Evolutionary conservation across 306 rosid species (phyloP), one percentile per base, ranked within the genome.

Genomic region (Lupinus albus): DNA sequence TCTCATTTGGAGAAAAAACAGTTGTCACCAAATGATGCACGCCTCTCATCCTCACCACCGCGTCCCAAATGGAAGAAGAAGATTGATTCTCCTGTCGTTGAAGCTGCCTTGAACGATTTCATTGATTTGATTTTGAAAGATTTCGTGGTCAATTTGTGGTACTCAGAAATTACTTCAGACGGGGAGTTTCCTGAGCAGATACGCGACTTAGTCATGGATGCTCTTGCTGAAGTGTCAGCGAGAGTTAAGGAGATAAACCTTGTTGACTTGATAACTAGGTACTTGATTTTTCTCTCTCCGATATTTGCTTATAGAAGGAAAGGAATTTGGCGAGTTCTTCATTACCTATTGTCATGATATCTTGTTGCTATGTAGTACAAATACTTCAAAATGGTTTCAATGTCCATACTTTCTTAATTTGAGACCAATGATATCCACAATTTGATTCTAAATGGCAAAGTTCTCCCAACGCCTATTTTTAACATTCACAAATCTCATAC

Each of bases 221-320:
- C 90, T 64, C 76, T 94, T 65, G 95, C 92, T 58, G 99, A 94
- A 81, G 81, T 94, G 39, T 75, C 95, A 0, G 84, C 75, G 48
- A 86, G 97, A 84, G 89, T 81, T 80, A 88, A 78, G 61, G 92
- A 91, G 80, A 84, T 94, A 36, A 94, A 94, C 85, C 82, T 94
- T 38, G 96, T 94, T 47, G 97, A 94, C 81, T 84, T 94, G 91
- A 84, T 94, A 48, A 88, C 96, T 12, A 87, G 96, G 99, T 93
- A 86, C 44, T 39, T 33, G 39, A 25, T 55, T 17, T 72, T 32
- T 13, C 11, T 18, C 69, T 36, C 62, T 38, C 39, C 74, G 68
- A 65, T 9, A 56, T 49, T 62, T 20, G 15, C 38, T 67, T 48
- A 66, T 15, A 61, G 51, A 50, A 57, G 61, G 58, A 56, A 64